phyloP scores from a whole-genome alignment of 2,329 filamentous ascomycete genomes.

The Stachybotrys echinatus region DNA sequence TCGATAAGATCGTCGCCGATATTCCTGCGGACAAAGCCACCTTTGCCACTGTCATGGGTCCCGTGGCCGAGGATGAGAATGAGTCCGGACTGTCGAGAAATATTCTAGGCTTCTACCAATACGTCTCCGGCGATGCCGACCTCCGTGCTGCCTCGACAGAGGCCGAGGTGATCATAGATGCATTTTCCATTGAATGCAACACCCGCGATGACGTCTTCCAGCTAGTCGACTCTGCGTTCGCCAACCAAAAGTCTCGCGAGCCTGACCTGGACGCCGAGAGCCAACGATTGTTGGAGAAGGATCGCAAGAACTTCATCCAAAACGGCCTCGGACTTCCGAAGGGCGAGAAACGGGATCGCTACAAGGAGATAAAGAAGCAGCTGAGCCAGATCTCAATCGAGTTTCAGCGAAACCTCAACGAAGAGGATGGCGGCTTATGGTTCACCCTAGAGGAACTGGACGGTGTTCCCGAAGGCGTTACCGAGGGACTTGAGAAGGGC shows the following conservation, averaged over 20 bases:
- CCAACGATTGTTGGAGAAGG: slow-evolving; percentile 61
- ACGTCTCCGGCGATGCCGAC: not conserved
- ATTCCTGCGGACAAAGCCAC: not conserved
- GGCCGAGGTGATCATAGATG: not conserved
- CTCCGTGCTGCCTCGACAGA: not conserved
- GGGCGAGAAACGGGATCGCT: slow-evolving; percentile 49
- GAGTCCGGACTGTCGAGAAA: not conserved
- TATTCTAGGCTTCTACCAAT: not conserved
- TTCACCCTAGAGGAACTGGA: slow-evolving; percentile 62
- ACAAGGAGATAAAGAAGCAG: slow-evolving; percentile 61
- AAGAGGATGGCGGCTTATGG: slow-evolving; percentile 69
- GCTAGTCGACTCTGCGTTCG: slow-evolving; percentile 49
- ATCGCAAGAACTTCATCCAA: slow-evolving; percentile 64
- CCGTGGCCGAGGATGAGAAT: not conserved
- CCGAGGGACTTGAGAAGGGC: slow-evolving; percentile 59
- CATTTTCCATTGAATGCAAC: slow-evolving; percentile 52
- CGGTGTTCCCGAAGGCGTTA: slow-evolving; percentile 65
- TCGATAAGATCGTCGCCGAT: not conserved
- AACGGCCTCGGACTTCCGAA: slow-evolving; percentile 41
- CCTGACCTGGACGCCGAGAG: slow-evolving; percentile 57
- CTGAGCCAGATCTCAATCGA: slow-evolving; percentile 61
- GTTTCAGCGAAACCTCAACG: slow-evolving; percentile 70
- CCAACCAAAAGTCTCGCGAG: slow-evolving; percentile 15
- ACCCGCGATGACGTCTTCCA: slow-evolving; percentile 72
- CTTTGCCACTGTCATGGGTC: slow-evolving; percentile 1